phyloP scores from a whole-genome alignment of 164 flowering plant species.

The Aristolochia fimbriata region DNA sequence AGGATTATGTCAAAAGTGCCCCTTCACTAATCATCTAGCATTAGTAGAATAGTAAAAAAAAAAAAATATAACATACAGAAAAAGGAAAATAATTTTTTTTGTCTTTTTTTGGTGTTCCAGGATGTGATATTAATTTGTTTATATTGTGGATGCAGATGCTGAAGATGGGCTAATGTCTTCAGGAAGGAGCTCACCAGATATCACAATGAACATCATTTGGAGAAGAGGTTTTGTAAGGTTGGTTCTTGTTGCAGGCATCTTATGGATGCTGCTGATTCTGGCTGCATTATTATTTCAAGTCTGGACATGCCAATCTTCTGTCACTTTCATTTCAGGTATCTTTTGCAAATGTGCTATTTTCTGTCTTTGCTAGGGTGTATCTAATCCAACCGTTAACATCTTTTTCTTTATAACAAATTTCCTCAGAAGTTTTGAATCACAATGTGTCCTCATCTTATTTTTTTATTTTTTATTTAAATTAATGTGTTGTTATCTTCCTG shows the following conservation, averaged over 20 bases:
- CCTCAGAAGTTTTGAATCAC: too few species aligned
- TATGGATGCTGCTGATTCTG: slow-evolving; percentile 87
- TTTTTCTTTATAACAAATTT: too few species aligned
- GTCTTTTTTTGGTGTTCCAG: slow-evolving; percentile 1
- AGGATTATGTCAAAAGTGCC: too few species aligned
- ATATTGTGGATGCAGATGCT: slow-evolving; percentile 23
- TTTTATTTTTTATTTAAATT: too few species aligned
- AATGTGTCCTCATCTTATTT: too few species aligned
- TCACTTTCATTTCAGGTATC: slow-evolving; percentile 74
- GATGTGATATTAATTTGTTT: background rate
- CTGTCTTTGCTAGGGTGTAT: too few species aligned
- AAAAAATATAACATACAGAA: too few species aligned
- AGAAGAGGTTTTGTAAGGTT: slow-evolving; percentile 70
- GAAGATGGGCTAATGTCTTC: slow-evolving; percentile 31
- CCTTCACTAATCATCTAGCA: too few species aligned
- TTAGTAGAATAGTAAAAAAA: too few species aligned
- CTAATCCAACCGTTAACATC: too few species aligned
- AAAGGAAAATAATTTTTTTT: background rate
- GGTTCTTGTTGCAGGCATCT: slow-evolving; percentile 64
- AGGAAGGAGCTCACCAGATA: slow-evolving; percentile 32
- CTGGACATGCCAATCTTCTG: slow-evolving; percentile 85
- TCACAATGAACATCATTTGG: slow-evolving; percentile 58
- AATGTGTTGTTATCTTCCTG: too few species aligned
- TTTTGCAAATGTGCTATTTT: background rate
- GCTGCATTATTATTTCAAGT: slow-evolving; percentile 61